Evolutionary conservation across 495 filamentous ascomycete genomes (phyloP), one percentile per base, ranked within the genome.

Genomic region (Podospora fimiseda): DNA sequence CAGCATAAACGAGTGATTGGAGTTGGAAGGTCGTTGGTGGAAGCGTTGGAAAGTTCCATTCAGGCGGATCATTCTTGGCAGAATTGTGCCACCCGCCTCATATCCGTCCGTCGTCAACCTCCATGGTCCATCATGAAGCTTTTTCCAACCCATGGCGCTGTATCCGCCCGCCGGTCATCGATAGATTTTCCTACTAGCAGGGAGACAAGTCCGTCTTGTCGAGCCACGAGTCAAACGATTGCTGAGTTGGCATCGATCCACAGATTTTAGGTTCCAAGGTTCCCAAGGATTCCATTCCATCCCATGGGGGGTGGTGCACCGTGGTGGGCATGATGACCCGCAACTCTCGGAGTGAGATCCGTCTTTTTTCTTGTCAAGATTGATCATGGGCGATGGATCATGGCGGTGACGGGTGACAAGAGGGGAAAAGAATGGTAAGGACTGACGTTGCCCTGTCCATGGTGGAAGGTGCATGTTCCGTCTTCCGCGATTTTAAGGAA

Each of bases 111-210:
- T 15, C 42, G 19, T 44, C 18, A n/a, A 14, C n/a, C 9, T 33
- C 38, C 37, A 20, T 16, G 23, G 27, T 50, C 55, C 53, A 58
- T 53, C 55, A 53, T 23, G n/a, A 13, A 15, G 13, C 21, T 9
- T 50, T 43, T 50, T 48, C 51, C 50, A 50, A 40, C n/a, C n/a
- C n/a, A n/a, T n/a, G n/a, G n/a, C n/a, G n/a, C n/a, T n/a, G n/a
- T n/a, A n/a, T n/a, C 27, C 27, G 6, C 6, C 11, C 27, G 27
- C 27, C 27, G 27, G 27, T 5, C 27, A 33, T 33, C 6, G 27
- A 6, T 33, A 33, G 27, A 33, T 33, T 5, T 33, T 33, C 11
- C 11, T 33, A 11, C 27, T 33, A 33, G 27, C 27, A 33, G 5
- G 6, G 11, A 11, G 27, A 33, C 5, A 41, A 14, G 16, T 7